Conservation (phyloP, 1,139 yeast genomes). For the Saccharomyces hybrid region DNA sequence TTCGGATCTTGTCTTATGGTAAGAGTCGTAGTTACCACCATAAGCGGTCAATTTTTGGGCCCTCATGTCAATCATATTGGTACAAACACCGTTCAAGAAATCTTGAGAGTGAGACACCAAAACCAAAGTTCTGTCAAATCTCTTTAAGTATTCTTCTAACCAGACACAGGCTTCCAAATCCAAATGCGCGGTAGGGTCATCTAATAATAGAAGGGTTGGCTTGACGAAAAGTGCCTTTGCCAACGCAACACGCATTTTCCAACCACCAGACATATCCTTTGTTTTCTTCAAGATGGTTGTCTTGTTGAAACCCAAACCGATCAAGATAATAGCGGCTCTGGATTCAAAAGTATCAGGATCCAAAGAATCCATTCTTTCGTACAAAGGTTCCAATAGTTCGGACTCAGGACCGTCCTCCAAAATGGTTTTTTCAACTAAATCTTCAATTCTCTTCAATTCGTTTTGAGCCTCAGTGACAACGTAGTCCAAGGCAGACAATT, state of each 20-base stretch:
- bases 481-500: constrained; percentile 85
- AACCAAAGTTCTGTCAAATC: constrained; percentile 87
- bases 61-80: constrained; percentile 98
- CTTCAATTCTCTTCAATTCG: constrained; percentile 87
- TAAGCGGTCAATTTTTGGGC: constrained; percentile 53
- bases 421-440: constrained; percentile 80
- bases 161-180: constrained; percentile 99
- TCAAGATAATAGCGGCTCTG: constrained; percentile 89
- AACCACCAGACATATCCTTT: constrained; percentile 98
- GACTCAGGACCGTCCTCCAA: constrained; percentile 93
- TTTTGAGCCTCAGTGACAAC: constrained; percentile 94
- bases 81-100: constrained; percentile 97
- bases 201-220: constrained; percentile 77
- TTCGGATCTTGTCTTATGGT: constrained; percentile 89
- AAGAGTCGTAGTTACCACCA: constrained; percentile 99
- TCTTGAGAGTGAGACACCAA: constrained; percentile 97
- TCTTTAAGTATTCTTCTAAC: constrained; percentile 95
- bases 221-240: constrained; percentile 77
- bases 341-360: constrained; percentile 95
- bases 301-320: constrained; percentile 94
- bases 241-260: constrained; percentile 75
- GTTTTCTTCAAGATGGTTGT: constrained; percentile 82
- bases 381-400: constrained; percentile 73
- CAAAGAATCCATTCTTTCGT: constrained; percentile 92
- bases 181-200: constrained; percentile 99